Evolutionary conservation across 768 basidiomycete genomes (phyloP).

Genomic region (Suillus decipiens): DNA sequence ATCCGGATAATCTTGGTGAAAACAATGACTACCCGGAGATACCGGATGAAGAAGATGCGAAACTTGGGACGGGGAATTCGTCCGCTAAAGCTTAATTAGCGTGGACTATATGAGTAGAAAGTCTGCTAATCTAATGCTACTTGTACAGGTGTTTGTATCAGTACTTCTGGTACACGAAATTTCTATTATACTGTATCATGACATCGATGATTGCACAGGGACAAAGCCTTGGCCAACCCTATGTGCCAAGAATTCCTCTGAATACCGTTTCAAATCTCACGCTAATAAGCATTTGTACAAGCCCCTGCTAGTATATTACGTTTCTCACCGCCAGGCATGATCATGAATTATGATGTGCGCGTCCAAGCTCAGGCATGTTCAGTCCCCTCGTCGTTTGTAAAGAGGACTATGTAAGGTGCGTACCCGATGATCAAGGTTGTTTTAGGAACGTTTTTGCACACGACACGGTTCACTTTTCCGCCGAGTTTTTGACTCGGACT

Average conservation of each 20-base stretch:
- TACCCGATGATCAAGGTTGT: background rate
- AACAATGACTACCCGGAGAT: constrained; percentile 18
- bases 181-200: no score
- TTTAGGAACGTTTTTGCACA: background rate
- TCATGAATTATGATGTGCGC: background rate
- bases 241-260: background rate
- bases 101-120: background rate
- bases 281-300: background rate
- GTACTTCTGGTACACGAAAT: background rate
- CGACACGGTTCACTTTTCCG: background rate
- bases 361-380: background rate
- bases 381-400: background rate
- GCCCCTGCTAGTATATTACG: background rate
- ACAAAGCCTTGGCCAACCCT: background rate
- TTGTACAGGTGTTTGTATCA: background rate
- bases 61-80: background rate
- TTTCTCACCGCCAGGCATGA: background rate
- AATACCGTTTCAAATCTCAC: background rate
- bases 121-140: background rate
- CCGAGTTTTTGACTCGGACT: background rate
- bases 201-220: no score
- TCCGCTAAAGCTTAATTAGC: background rate
- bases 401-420: background rate
- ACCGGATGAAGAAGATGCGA: constrained; percentile 13
- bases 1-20: constrained; percentile 15